These are phyloP conservation scores for Phialemonium atrogriseum DNA, from an alignment of 2,329 filamentous ascomycete species.

Conservation along the genomic window DNA sequence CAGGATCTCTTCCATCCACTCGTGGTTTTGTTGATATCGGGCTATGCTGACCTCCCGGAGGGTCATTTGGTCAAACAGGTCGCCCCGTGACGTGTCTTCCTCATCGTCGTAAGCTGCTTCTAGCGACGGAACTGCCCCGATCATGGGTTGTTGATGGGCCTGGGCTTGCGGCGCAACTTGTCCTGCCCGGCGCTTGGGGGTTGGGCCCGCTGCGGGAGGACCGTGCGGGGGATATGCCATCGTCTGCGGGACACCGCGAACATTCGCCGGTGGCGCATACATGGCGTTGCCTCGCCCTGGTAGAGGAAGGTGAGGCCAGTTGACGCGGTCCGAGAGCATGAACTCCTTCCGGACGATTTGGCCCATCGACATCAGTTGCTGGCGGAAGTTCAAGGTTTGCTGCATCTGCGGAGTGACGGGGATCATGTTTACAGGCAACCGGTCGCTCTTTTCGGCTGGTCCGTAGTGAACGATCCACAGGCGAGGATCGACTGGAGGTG, in stretches of 20 bases:
- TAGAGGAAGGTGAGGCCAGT: conserved; percentile 80
- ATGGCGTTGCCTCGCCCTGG: conserved; percentile 47
- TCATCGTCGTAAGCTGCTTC: conserved; percentile 66
- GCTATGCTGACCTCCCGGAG: conserved; percentile 81
- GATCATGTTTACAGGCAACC: conserved; percentile 61
- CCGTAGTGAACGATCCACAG: conserved; percentile 92
- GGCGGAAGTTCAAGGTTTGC: conserved; percentile 50
- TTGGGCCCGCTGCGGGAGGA: conserved; percentile 34
- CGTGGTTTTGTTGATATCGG: conserved; percentile 89
- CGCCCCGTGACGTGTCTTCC: conserved; percentile 78
- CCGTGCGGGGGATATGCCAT: conserved; percentile 55
- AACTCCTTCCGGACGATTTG: conserved; percentile 87
- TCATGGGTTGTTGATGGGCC: conserved; percentile 20
- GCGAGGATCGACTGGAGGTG: conserved; percentile 66
- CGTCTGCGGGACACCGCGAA: conserved; percentile 45
- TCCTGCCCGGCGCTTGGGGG: conserved; percentile 40
- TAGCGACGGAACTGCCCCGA: conserved; percentile 12
- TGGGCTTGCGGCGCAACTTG: conserved; percentile 18
- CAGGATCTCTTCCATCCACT: conserved; percentile 98
- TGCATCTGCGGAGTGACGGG: conserved; percentile 55
- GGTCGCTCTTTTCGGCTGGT: conserved; percentile 63
- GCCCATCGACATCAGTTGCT: conserved; percentile 63
- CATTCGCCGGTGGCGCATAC: conserved; percentile 34
- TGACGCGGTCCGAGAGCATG: conserved; percentile 80
- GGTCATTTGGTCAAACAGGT: conserved; percentile 83